phyloP scores from a whole-genome alignment of 352 stramenopile species.

The Lagenidium giganteum region DNA sequence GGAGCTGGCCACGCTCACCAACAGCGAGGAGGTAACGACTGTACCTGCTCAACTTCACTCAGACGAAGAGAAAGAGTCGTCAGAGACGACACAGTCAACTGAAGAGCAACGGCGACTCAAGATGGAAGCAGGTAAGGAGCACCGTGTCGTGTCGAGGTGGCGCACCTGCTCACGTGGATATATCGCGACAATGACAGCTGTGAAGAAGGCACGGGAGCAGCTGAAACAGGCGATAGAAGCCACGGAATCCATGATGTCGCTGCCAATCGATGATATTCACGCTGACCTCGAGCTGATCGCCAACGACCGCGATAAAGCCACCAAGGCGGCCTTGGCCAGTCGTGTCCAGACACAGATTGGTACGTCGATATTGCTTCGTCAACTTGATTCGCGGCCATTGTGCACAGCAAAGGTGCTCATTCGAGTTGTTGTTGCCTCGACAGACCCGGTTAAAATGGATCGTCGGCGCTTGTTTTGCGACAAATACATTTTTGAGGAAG shows the following conservation, averaged over 20 bases:
- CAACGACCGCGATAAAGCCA: constrained; percentile 23
- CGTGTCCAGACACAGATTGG: constrained; percentile 2
- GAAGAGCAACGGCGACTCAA: constrained; percentile 4
- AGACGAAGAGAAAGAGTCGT: constrained; percentile 4
- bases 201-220: too few species aligned
- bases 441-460: constrained; percentile 42
- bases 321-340: constrained; percentile 16
- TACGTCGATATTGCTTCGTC: constrained; percentile 12
- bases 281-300: constrained; percentile 56
- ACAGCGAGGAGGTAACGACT: constrained; percentile 15
- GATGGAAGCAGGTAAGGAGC: constrained; percentile 11
- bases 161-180: too few species aligned
- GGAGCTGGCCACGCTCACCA: constrained; percentile 39
- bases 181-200: too few species aligned
- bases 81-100: constrained; percentile 3
- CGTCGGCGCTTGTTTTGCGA: constrained; percentile 54
- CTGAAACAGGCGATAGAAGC: constrained; percentile 37
- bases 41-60: constrained; percentile 4
- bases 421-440: background rate
- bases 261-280: constrained; percentile 51
- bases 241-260: constrained; percentile 29
- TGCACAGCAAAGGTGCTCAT: background rate
- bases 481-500: constrained; percentile 77
- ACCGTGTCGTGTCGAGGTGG: too few species aligned
- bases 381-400: background rate